Conservation (phyloP, 2,329 filamentous ascomycete species). For the Colletotrichum sp. region DNA sequence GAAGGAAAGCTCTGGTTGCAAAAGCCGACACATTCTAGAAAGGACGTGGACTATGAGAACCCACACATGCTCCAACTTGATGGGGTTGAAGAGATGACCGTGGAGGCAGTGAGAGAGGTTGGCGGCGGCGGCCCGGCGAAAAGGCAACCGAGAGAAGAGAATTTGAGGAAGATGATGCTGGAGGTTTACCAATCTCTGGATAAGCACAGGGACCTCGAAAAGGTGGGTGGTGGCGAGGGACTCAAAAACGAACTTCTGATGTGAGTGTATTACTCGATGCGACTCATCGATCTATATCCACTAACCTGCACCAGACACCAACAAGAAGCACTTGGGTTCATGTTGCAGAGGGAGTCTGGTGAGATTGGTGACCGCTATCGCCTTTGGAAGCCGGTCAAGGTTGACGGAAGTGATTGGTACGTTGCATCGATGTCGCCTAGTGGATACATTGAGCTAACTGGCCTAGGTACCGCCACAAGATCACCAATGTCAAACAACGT, state of each 20-base stretch:
- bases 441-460: too few relatives aligned
- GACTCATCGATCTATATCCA: rapidly evolving
- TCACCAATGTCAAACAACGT: slow-evolving; percentile 40
- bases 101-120: too few relatives aligned
- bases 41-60: slow-evolving; percentile 30
- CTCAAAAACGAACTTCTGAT: slow-evolving; percentile 27
- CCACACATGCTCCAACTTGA: slow-evolving; percentile 33
- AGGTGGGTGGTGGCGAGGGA: slow-evolving; percentile 22
- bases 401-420: slow-evolving; percentile 31
- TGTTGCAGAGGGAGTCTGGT: slow-evolving; percentile 42
- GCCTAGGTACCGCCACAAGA: slow-evolving; percentile 38
- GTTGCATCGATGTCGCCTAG: not conserved
- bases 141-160: not conserved
- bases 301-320: slow-evolving; percentile 36
- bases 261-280: slow-evolving; percentile 20
- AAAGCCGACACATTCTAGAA: slow-evolving; percentile 28
- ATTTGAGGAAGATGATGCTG: slow-evolving; percentile 12
- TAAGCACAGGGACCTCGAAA: slow-evolving; percentile 22
- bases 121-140: too few relatives aligned
- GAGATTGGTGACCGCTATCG: slow-evolving; percentile 31
- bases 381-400: slow-evolving; percentile 33
- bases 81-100: too few relatives aligned
- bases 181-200: slow-evolving; percentile 25
- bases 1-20: slow-evolving; percentile 38
- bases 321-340: slow-evolving; percentile 39